Percentiles rank a stretch among this genome's conserved stretches.
These are phyloP conservation scores for Naganishia friedmannii DNA, from an alignment of 768 basidiomycete genomes.

Conservation along the genomic window DNA sequence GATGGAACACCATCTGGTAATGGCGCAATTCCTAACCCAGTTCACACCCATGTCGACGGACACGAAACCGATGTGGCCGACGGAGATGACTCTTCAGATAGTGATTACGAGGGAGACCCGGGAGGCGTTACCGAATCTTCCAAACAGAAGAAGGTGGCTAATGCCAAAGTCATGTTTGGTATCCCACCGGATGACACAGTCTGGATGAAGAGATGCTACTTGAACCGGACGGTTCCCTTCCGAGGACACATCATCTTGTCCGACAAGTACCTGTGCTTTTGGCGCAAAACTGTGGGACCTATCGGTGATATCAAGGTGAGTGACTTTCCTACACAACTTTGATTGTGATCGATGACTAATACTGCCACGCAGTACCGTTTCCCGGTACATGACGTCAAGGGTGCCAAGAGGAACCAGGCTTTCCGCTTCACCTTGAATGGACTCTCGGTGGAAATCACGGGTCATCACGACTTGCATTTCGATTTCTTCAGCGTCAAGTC, in stretches of 20 bases:
- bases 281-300: slow-evolving; percentile 39
- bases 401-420: slow-evolving; percentile 52
- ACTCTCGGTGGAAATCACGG: slow-evolving; percentile 56
- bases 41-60: slow-evolving; percentile 8
- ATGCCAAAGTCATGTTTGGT: slow-evolving; percentile 30
- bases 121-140: slow-evolving; percentile 21
- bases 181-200: slow-evolving; percentile 32
- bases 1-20: neutral
- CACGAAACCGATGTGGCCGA: slow-evolving; percentile 11
- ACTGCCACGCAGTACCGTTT: slow-evolving; percentile 53
- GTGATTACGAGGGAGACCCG: slow-evolving; percentile 19
- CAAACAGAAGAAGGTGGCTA: slow-evolving; percentile 6
- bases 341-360: neutral
- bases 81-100: slow-evolving; percentile 5
- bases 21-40: neutral
- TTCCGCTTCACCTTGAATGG: slow-evolving; percentile 48
- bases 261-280: slow-evolving; percentile 47
- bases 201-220: slow-evolving; percentile 48
- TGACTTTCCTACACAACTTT: slow-evolving; percentile 1
- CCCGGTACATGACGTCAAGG: slow-evolving; percentile 54
- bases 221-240: slow-evolving; percentile 41
- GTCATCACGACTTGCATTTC: slow-evolving; percentile 57
- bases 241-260: slow-evolving; percentile 50
- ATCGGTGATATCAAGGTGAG: slow-evolving; percentile 47
- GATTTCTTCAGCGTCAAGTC: slow-evolving; percentile 56